A percentile compares a stretch with the other conserved stretches of the same genome.
These are phyloP conservation scores for Cladosporium sp. DNA, from an alignment of 2,329 filamentous ascomycete species.

Conservation along the genomic window DNA sequence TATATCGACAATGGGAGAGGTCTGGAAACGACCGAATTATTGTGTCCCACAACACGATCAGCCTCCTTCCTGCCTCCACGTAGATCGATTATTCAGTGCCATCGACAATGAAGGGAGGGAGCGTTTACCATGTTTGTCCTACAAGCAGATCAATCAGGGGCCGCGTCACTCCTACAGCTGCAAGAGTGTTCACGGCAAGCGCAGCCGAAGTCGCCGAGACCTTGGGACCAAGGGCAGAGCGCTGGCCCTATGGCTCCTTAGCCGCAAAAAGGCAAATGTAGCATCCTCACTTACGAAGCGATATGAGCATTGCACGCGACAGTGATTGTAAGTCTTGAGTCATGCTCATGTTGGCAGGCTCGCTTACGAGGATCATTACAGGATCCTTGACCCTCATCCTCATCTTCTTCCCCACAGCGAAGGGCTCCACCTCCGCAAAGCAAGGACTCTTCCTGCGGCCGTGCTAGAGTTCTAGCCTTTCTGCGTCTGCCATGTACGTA, in stretches of 20 bases:
- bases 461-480: too few relatives aligned
- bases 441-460: neutral
- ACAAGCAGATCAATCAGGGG: neutral
- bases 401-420: neutral
- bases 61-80: too few relatives aligned
- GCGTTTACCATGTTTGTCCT: neutral
- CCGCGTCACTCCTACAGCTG: neutral
- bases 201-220: slow-evolving; percentile 3
- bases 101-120: neutral
- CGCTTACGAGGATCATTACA: neutral
- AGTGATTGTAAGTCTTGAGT: neutral
- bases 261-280: neutral
- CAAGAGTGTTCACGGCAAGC: neutral
- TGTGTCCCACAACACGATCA: neutral
- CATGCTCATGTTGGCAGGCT: neutral
- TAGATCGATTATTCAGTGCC: neutral
- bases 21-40: neutral
- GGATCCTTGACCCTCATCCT: neutral
- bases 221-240: slow-evolving; percentile 4
- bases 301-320: neutral
- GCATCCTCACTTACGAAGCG: neutral
- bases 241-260: neutral
- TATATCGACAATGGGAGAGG: neutral
- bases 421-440: neutral
- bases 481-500: too few relatives aligned